A percentile compares a stretch with the other conserved stretches of the same genome.
Evolutionary conservation across 2,329 filamentous ascomycete genomes (phyloP).

Genomic region (Talaromyces sp.): DNA sequence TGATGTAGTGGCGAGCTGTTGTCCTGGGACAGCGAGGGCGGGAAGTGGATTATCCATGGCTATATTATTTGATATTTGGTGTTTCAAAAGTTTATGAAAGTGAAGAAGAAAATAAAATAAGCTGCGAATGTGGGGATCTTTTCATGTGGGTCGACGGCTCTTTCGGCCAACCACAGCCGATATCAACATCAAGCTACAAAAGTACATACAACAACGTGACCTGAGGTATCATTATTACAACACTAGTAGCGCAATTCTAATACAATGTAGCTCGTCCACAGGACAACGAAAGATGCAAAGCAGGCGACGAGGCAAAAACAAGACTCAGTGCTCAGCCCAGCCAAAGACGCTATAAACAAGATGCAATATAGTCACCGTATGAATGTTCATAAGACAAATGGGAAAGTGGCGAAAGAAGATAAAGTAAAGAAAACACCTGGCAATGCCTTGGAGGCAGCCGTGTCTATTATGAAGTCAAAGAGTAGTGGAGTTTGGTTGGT

Average conservation of each 20-base stretch:
- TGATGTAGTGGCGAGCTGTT: conserved; percentile 66
- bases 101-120: conserved; percentile 4
- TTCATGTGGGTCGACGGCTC: neutral
- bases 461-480: neutral
- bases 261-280: conserved; percentile 13
- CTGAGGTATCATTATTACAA: conserved; percentile 17
- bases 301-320: conserved; percentile 1
- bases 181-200: neutral
- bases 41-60: conserved; percentile 35
- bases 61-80: neutral
- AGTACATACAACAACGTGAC: neutral
- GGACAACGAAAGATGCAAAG: conserved; percentile 9
- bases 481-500: neutral
- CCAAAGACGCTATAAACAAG: conserved; percentile 19
- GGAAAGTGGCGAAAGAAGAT: neutral
- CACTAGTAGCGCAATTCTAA: conserved; percentile 16
- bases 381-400: conserved; percentile 9
- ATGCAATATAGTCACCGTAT: conserved; percentile 11
- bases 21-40: conserved; percentile 72
- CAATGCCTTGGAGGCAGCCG: neutral
- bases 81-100: neutral
- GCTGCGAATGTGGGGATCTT: neutral
- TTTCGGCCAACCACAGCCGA: neutral
- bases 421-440: neutral
- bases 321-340: conserved; percentile 14